Conservation (phyloP, 2,329 filamentous ascomycete species). For the Claviceps sp. region DNA sequence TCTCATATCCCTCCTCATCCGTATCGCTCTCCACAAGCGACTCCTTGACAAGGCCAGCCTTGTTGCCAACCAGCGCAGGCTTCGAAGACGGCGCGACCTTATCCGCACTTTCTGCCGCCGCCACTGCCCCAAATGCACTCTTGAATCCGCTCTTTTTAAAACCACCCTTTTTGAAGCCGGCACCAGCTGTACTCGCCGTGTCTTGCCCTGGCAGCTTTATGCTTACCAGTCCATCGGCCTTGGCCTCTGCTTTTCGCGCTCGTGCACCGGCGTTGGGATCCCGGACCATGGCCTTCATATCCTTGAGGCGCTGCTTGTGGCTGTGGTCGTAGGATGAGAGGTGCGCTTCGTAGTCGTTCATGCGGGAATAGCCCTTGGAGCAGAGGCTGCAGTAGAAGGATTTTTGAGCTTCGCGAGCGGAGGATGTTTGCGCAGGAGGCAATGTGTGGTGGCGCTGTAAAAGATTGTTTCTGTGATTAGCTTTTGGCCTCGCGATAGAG, state of each 20-base stretch:
- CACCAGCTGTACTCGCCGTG: constrained; percentile 14
- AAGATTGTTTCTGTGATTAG: constrained; percentile 18
- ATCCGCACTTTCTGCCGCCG: constrained; percentile 24
- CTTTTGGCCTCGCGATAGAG: constrained; percentile 24
- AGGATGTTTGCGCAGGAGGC: constrained; percentile 43
- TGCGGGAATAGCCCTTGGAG: constrained; percentile 85
- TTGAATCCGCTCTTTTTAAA: constrained; percentile 81
- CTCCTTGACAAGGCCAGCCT: constrained; percentile 12
- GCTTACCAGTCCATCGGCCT: constrained; percentile 54
- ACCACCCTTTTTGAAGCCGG: constrained; percentile 51
- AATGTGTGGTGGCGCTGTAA: constrained; percentile 42
- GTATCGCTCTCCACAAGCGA: constrained; percentile 42
- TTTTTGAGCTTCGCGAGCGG: constrained; percentile 62
- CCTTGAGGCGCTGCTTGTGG: constrained; percentile 79
- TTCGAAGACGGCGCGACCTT: neutral
- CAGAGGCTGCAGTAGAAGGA: constrained; percentile 81
- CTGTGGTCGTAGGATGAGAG: constrained; percentile 90
- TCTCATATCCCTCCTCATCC: constrained; percentile 58
- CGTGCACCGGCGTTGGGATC: constrained; percentile 53
- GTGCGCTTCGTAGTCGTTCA: constrained; percentile 94
- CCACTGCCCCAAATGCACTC: constrained; percentile 52
- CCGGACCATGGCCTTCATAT: constrained; percentile 74
- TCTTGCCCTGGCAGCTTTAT: constrained; percentile 43
- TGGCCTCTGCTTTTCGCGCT: constrained; percentile 56
- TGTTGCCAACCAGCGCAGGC: constrained; percentile 6